Conservation (phyloP, 305 asterid genomes). For the Lippia alba region DNA sequence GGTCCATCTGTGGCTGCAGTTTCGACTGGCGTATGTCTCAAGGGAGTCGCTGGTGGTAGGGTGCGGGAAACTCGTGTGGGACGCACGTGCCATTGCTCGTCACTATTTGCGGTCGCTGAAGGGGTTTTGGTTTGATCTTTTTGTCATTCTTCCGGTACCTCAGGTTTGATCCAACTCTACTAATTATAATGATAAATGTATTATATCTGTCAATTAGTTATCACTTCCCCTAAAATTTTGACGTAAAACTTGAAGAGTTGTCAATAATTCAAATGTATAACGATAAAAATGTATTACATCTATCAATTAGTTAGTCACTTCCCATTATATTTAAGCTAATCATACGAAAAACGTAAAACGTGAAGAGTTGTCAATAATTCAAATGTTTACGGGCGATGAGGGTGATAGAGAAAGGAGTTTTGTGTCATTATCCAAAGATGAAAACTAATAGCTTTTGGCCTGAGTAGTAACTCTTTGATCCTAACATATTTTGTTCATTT, state of each 20-base stretch:
- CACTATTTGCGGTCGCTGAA: conserved; percentile 73
- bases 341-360: no score
- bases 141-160: conserved; percentile 91
- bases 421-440: no score
- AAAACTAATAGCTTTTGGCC: neutral
- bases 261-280: no score
- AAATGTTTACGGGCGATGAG: neutral
- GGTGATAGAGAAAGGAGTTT: neutral
- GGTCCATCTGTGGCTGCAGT: conserved; percentile 88
- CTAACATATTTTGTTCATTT: neutral
- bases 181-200: no score
- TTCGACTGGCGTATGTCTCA: conserved; percentile 91
- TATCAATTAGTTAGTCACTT: no score
- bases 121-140: conserved; percentile 94
- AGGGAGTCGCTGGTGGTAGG: conserved; percentile 93
- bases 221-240: no score
- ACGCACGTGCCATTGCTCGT: conserved; percentile 73
- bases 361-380: no score
- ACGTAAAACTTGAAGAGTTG: no score
- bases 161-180: conserved; percentile 54
- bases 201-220: no score
- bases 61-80: conserved; percentile 99
- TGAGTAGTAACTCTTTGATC: neutral
- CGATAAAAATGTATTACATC: no score
- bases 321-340: no score